Conservation (phyloP, 2,329 filamentous ascomycete species). For the Helminthosporium solani region DNA sequence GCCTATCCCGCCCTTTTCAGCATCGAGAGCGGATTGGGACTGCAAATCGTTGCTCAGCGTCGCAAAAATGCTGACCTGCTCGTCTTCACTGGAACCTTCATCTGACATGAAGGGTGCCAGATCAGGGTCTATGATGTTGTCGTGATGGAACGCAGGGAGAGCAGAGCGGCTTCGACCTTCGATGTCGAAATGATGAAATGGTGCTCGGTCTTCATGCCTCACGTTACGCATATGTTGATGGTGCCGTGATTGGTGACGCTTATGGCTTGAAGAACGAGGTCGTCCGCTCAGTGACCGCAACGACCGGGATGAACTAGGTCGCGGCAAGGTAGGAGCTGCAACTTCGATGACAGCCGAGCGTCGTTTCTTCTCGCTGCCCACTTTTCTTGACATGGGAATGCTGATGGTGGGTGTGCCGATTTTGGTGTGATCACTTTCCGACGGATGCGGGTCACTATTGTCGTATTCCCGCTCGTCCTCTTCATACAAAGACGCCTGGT, state of each 20-base stretch:
- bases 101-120: slow-evolving; percentile 95
- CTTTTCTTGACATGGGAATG: slow-evolving; percentile 63
- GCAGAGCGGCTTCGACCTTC: slow-evolving; percentile 68
- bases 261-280: slow-evolving; percentile 75
- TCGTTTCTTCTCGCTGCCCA: slow-evolving; percentile 75
- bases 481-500: slow-evolving; percentile 58
- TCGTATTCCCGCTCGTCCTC: slow-evolving; percentile 30
- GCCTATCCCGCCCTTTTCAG: slow-evolving; percentile 71
- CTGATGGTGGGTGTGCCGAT: slow-evolving; percentile 62
- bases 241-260: slow-evolving; percentile 83
- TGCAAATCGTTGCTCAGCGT: slow-evolving; percentile 68
- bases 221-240: slow-evolving; percentile 79
- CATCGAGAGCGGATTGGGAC: slow-evolving; percentile 63
- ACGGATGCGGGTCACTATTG: slow-evolving; percentile 25
- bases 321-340: slow-evolving; percentile 68
- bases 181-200: slow-evolving; percentile 74
- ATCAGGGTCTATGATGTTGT: slow-evolving; percentile 98
- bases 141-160: slow-evolving; percentile 91
- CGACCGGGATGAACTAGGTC: slow-evolving; percentile 93
- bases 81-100: slow-evolving; percentile 86
- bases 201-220: slow-evolving; percentile 79
- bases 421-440: slow-evolving; percentile 43
- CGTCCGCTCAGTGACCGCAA: slow-evolving; percentile 71
- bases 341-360: slow-evolving; percentile 89
- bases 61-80: slow-evolving; percentile 81